Base-by-base conservation (phyloP, 2,329 filamentous ascomycete genomes). In the Pezicula rhizophila region DNA sequence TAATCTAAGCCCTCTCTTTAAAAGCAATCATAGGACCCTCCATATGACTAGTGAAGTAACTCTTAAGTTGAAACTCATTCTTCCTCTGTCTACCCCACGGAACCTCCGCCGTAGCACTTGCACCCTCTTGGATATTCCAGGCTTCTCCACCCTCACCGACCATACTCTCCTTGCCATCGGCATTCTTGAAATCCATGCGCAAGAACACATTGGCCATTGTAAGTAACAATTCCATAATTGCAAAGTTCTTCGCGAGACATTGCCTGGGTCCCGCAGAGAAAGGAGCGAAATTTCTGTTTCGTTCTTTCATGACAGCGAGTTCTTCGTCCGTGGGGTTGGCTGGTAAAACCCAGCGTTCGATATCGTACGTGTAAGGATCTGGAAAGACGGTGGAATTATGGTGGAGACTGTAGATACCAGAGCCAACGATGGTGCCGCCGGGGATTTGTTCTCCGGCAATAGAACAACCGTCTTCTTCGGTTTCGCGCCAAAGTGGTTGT, bases 31-130 rank as follows among this genome's bases (percentile, higher is more conserved):
- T 72, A 1, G 82, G 80, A 1, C 85, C 85, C 57, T 85, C 76
- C 70, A 87, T 88, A 55, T 77, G 71, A 55, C 82, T 85, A 28
- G 85, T 87, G 64, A 89, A 89, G 26, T 79, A 84, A 62, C 89
- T 85, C 44, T 78, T 67, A 47, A 87, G 69, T 70, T 87, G 84
- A 64, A 83, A 87, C 71, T 88, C 85, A 1, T 62, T 67, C n/a
- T 61, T 59, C 45, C 74, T 70, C 47, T 80, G 72, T 40, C 79
- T 69, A 0, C 79, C 80, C 69, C 70, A 76, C 8, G 28, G 28
- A 10, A 31, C 8, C 28, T 31, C 28, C 8, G 28, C 5, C 8
- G 28, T 12, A 31, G 8, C 28, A 31, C 28, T 31, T 12, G 12
- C 7, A 3, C 28, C 28, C 8, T 31, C 28, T 12, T 31, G 28